phyloP scores from a whole-genome alignment of 169 alveolate species.

The Plasmodium vivax region DNA sequence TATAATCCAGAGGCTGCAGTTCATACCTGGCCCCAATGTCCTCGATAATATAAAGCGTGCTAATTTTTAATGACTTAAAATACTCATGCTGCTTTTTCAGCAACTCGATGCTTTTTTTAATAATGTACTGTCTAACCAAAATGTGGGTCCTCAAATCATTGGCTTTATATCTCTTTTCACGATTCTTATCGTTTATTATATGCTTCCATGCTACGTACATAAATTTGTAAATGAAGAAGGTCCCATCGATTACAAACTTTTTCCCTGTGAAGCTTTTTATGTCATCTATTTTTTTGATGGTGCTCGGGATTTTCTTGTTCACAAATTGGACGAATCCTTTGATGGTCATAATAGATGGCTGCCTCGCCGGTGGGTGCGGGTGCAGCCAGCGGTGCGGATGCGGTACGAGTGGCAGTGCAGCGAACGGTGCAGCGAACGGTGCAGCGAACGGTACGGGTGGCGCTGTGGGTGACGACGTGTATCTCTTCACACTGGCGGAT shows the following conservation, averaged over 20 bases:
- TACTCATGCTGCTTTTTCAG: conserved; percentile 69
- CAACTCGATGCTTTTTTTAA: conserved; percentile 62
- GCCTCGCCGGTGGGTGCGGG: not conserved
- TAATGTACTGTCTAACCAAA: conserved; percentile 54
- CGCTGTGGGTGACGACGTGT: not conserved
- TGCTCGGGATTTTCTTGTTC: conserved; percentile 68
- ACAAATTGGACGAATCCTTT: conserved; percentile 65
- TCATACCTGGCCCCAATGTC: conserved; percentile 75
- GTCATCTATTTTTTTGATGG: conserved; percentile 66
- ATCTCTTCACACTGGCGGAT: not conserved
- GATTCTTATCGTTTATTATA: conserved; percentile 55
- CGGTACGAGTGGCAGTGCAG: too few relatives aligned
- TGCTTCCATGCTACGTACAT: conserved; percentile 76
- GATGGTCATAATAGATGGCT: conserved; percentile 67
- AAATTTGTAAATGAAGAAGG: conserved; percentile 65
- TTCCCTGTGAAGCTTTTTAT: conserved; percentile 69
- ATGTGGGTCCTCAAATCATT: conserved; percentile 54
- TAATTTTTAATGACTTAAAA: conserved; percentile 67
- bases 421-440: too few relatives aligned
- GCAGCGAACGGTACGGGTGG: too few relatives aligned
- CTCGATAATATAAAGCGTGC: conserved; percentile 68
- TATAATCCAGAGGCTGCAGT: conserved; percentile 65
- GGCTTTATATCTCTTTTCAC: conserved; percentile 37
- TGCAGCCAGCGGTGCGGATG: too few relatives aligned
- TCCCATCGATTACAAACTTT: conserved; percentile 70